Evolutionary conservation across 1,284 basidiomycete species (phyloP), one percentile per base, ranked within the genome.

Genomic region (Leccinum fallax): DNA sequence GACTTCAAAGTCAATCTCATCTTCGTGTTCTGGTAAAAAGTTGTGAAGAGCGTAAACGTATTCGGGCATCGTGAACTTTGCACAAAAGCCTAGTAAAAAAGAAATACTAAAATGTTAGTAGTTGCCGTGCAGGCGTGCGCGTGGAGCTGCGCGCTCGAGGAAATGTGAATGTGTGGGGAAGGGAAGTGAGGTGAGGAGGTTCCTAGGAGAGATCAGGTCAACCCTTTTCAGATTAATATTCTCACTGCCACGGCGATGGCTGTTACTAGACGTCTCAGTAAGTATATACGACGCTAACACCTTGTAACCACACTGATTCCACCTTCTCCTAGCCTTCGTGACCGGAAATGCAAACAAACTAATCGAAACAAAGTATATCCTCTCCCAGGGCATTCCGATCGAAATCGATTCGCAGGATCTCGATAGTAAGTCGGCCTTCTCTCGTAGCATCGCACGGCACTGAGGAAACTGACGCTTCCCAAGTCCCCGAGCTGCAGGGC

Each of bases 261-360:
- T 36, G 36, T 67, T 19, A 48, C 63, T 34, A 55, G 61, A 61
- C 64, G 61, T 46, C 61, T 76, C 32, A 73, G 71, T 73, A 63
- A 38, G 70, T 49, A 46, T 7, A 32, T n/a, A 24, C 24, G 15
- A 13, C 21, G 10, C 21, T n/a, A 24, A 51, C 11, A 13, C n/a
- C 13, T 19, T 34, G 32, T 34, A 34, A 34, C 32, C 32, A 34
- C 32, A 57, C 58, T 63, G 54, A 65, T 38, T 13, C 19, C 13
- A 32, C 19, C 55, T 19, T 21, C 5, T 63, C 55, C 21, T 61
- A 95, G 94, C 90, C 30, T 98, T 98, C 73, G 94, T 98, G 19
- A 98, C 96, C 1, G 94, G 95, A 49, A 98, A 98, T 75, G 85
- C 88, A 36, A 95, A 97, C 81, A 99, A 99, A 78, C 83, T 98